These are phyloP conservation scores for Populus ilicifolia DNA, from an alignment of 345 rosid species.

Conservation along the genomic window DNA sequence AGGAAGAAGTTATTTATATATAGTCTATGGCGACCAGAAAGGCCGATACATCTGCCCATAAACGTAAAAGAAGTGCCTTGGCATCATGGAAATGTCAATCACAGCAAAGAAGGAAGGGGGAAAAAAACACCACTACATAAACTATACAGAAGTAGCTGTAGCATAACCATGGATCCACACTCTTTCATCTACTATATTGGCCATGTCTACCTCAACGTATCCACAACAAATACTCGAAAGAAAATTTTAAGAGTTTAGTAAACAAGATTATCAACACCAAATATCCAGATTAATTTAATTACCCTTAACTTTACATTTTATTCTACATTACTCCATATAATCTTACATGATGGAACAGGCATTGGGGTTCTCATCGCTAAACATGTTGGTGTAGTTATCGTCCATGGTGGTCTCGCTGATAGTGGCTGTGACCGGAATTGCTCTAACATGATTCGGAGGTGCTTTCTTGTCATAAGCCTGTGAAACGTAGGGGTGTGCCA, in stretches of 20 bases:
- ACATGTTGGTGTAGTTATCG: slow-evolving; percentile 54
- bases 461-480: slow-evolving; percentile 94
- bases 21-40: too few relatives aligned
- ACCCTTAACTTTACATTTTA: background rate
- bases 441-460: slow-evolving; percentile 69
- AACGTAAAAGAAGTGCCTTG: background rate
- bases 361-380: slow-evolving; percentile 81
- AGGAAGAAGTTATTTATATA: too few relatives aligned
- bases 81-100: background rate
- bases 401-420: slow-evolving; percentile 58
- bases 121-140: background rate
- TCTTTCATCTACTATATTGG: background rate
- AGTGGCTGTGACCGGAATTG: slow-evolving; percentile 44
- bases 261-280: background rate
- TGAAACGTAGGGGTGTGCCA: slow-evolving; percentile 64
- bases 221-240: background rate
- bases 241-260: background rate
- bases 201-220: background rate
- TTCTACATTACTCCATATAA: background rate
- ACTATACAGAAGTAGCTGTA: background rate
- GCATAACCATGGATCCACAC: background rate
- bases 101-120: too few relatives aligned
- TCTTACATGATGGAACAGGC: slow-evolving; percentile 71
- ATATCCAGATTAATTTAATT: background rate
- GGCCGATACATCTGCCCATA: background rate